Evolutionary conservation across 257 asterid genomes (phyloP).

Genomic region (Ajuga chamaepitys): DNA sequence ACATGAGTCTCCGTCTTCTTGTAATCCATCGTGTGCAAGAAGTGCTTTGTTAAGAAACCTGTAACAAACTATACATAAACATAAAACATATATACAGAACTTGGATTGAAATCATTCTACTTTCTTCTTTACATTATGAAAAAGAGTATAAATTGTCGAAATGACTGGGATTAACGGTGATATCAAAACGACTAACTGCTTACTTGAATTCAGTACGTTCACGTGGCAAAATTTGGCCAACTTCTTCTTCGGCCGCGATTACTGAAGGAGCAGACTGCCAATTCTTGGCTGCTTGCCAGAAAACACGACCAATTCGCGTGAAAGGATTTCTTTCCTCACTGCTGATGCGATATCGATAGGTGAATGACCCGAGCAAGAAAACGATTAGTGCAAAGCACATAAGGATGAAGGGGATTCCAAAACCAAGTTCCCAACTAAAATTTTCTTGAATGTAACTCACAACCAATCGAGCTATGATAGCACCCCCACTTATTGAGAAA

Average conservation of each 20-base stretch:
- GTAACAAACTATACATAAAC: too few species aligned
- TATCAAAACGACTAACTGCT: background rate
- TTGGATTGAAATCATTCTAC: too few species aligned
- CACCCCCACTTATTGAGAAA: constrained; percentile 19
- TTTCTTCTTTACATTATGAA: too few species aligned
- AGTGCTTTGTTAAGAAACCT: constrained; percentile 27
- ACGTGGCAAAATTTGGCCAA: too few species aligned
- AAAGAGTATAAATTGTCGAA: too few species aligned
- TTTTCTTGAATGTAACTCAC: constrained; percentile 44
- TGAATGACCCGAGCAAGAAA: constrained; percentile 28
- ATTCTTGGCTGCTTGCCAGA: constrained; percentile 17
- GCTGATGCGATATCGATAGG: constrained; percentile 28
- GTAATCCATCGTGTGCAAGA: constrained; percentile 4
- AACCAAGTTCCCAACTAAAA: constrained; percentile 46
- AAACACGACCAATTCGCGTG: constrained; percentile 25
- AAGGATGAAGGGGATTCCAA: constrained; percentile 40
- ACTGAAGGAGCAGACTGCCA: background rate
- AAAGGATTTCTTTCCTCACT: constrained; percentile 17
- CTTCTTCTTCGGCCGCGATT: too few species aligned
- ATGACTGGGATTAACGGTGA: too few species aligned
- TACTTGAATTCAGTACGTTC: constrained; percentile 16
- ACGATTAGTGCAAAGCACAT: constrained; percentile 34
- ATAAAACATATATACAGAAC: too few species aligned
- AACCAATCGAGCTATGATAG: constrained; percentile 11
- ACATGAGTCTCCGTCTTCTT: background rate